These are phyloP conservation scores for Dipsacomyces acuminosporus DNA, from an alignment of 371 early-diverging fungal species.

Conservation along the genomic window DNA sequence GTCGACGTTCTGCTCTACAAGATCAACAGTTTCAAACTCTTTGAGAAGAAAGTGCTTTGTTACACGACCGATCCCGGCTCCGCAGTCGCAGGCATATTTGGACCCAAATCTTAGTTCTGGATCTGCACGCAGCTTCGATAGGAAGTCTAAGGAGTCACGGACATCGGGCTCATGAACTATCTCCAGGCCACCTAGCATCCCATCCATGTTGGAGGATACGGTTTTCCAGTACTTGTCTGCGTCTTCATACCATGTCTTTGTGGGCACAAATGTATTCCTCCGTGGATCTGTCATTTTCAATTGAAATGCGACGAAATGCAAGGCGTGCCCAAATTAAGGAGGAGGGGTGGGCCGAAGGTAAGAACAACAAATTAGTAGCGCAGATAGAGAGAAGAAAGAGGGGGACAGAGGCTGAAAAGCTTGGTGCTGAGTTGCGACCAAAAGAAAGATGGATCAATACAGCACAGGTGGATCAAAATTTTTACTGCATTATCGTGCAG, in stretches of 20 bases:
- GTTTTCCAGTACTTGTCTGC: slow-evolving; percentile 84
- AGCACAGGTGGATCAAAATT: no score
- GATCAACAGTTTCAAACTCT: slow-evolving; percentile 75
- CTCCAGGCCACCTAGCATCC: slow-evolving; percentile 86
- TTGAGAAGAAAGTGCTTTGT: slow-evolving; percentile 75
- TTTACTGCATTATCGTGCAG: no score
- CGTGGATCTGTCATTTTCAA: slow-evolving; percentile 7
- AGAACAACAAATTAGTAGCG: no score
- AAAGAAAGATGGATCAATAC: no score
- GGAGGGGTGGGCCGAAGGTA: no score
- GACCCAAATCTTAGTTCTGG: slow-evolving; percentile 4
- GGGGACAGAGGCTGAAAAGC: no score
- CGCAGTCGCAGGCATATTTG: slow-evolving; percentile 66
- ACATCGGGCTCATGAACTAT: slow-evolving; percentile 69
- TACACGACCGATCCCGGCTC: slow-evolving; percentile 93
- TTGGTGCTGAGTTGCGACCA: no score
- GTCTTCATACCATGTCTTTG: slow-evolving; percentile 70
- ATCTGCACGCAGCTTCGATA: slow-evolving; percentile 52
- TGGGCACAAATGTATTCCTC: slow-evolving; percentile 15
- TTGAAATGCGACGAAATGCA: background rate
- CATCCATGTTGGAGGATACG: slow-evolving; percentile 69
- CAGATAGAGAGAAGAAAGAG: no score
- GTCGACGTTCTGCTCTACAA: slow-evolving; percentile 77
- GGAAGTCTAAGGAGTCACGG: slow-evolving; percentile 62
- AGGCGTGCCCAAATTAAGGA: no score